These are phyloP conservation scores for Nigrospora oryzae DNA, from an alignment of 2,329 filamentous ascomycete genomes.

Conservation along the genomic window DNA sequence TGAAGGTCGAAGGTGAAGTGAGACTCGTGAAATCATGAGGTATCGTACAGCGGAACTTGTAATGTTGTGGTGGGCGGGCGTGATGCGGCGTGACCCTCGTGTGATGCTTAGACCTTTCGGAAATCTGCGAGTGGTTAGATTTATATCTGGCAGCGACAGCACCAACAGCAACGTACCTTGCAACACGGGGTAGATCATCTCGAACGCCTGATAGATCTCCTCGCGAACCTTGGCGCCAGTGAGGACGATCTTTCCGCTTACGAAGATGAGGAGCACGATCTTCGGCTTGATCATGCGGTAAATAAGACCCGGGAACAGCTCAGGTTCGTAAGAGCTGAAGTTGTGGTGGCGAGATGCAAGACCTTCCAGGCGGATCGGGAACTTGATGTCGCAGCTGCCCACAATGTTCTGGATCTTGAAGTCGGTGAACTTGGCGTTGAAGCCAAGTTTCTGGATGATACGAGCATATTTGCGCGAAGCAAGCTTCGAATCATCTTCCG, in stretches of 20 bases:
- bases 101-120: slow-evolving; percentile 41
- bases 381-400: slow-evolving; percentile 98
- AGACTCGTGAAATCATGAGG: slow-evolving; percentile 21
- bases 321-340: slow-evolving; percentile 98
- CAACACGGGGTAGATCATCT: slow-evolving; percentile 94
- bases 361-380: slow-evolving; percentile 94
- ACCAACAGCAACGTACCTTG: slow-evolving; percentile 51
- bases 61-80: not conserved
- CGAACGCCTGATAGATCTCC: slow-evolving; percentile 94
- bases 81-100: not conserved
- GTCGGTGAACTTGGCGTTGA: slow-evolving; percentile 98
- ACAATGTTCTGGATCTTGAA: slow-evolving; percentile 99
- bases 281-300: slow-evolving; percentile 99
- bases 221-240: slow-evolving; percentile 97
- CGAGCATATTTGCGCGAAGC: slow-evolving; percentile 96
- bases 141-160: not conserved
- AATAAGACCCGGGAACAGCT: slow-evolving; percentile 97
- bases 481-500: slow-evolving; percentile 94
- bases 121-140: slow-evolving; percentile 32
- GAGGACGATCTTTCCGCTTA: slow-evolving; percentile 95
- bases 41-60: slow-evolving; percentile 2
- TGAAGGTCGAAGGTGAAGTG: not conserved
- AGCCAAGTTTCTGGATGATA: slow-evolving; percentile 99
- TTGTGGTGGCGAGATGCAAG: slow-evolving; percentile 96
- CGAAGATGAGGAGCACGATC: slow-evolving; percentile 96